Conservation (phyloP, 148 eudicot genomes). For the Rhododendron henanense region DNA sequence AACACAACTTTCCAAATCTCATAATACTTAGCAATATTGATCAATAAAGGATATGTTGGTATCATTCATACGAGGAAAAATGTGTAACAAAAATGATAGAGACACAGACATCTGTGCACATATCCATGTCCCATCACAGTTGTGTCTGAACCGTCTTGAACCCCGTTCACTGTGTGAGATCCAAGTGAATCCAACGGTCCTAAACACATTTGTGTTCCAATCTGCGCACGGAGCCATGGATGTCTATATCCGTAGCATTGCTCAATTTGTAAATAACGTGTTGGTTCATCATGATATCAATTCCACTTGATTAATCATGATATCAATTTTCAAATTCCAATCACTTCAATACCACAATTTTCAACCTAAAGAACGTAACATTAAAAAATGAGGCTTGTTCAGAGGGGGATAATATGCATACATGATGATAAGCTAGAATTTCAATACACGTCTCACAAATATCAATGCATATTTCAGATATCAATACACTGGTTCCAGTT, state of each 20-base stretch:
- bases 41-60: background rate
- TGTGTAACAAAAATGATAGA: background rate
- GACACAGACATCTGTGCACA: background rate
- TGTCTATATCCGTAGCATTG: background rate
- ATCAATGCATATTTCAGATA: background rate
- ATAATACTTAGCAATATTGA: background rate
- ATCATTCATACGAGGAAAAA: background rate
- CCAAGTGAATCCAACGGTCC: background rate
- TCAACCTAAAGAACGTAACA: background rate
- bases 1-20: background rate
- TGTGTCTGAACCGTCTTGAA: background rate
- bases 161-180: background rate
- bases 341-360: background rate
- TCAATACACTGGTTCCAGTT: background rate
- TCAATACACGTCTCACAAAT: background rate
- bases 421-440: background rate
- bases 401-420: background rate
- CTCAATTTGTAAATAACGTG: background rate
- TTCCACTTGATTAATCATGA: background rate
- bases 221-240: background rate
- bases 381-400: background rate
- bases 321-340: background rate
- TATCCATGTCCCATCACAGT: background rate
- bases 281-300: background rate
- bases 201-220: background rate